Base-by-base conservation (phyloP, 768 basidiomycete genomes). In the Cantharellus anzutake region DNA sequence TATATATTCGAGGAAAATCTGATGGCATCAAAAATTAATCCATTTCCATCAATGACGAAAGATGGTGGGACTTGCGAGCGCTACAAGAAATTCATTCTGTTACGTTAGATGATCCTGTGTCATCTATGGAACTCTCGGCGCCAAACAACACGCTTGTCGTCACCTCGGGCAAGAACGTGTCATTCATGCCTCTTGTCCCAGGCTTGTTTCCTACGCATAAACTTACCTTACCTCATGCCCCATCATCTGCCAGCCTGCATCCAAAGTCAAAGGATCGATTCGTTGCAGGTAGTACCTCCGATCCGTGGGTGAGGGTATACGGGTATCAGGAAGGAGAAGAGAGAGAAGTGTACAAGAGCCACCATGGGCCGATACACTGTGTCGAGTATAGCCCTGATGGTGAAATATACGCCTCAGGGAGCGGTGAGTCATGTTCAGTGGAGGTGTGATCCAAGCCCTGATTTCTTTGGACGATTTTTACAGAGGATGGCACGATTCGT, bases 231-330 rank as follows among this genome's bases (percentile, higher is more conserved):
- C 76, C 82, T 3, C 94, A 97, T 68, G 78, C 83, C 34, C 89
- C 90, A 2, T 96, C 94, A 2, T 94, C 90, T 2, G 93, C 91
- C 42, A 94, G 94, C 1, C 82, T 99, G 55, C 94, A 98, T 68
- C 96, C 96, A 2, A 78, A 84, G 63, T 73, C 79, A 51, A 82
- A 87, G 67, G 86, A 94, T 68, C 80, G 89, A 56, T 98, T 97
- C 71, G 85, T 98, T 60, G 91, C 90, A 0, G 96, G 96, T 44
- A 88, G 82, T 64, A 76, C 78, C 57, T 79, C 78, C 11, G 96
- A 99, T 70, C 92, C 97, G 66, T 98, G 96, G 96, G 92, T 99
- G 51, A 78, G 94, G 41, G 81, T 97, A 39, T 91, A 98, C 68
- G 85, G 84, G 14, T 81, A 93, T 67, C 66, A 69, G 42, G 80